Evolutionary conservation across 345 rosid species (phyloP).

Genomic region (Erucastrum elatum): DNA sequence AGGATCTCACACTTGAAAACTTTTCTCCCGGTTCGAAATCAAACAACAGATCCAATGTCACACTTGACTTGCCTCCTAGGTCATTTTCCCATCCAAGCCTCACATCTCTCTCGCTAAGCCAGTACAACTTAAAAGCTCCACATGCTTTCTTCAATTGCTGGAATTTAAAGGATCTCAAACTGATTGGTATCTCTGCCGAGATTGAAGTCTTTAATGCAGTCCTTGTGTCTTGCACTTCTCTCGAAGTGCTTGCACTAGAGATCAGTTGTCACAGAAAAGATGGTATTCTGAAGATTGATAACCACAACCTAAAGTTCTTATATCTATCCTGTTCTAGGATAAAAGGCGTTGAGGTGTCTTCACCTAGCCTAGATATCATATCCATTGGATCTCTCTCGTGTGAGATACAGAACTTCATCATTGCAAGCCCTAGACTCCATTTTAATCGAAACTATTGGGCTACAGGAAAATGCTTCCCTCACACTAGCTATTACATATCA

Average conservation of each 20-base stretch:
- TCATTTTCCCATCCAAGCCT: background rate
- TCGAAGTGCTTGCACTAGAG: background rate
- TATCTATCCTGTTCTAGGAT: background rate
- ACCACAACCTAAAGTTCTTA: background rate
- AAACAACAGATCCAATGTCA: background rate
- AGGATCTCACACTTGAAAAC: background rate
- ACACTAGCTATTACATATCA: background rate
- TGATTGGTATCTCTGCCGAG: background rate
- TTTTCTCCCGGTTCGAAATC: too few relatives aligned
- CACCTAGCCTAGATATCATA: constrained; percentile 5
- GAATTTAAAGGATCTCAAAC: background rate
- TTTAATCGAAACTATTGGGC: constrained; percentile 12
- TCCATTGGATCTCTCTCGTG: background rate
- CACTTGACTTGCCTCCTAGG: background rate
- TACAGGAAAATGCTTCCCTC: background rate
- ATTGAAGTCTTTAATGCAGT: background rate
- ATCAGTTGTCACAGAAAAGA: background rate
- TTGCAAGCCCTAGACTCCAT: constrained; percentile 1
- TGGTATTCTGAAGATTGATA: background rate
- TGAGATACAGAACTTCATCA: background rate
- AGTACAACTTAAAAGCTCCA: background rate
- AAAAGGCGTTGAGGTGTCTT: constrained; percentile 11
- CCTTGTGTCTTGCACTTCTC: constrained; percentile 9
- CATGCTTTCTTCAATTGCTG: background rate
- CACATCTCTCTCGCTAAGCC: background rate